These are phyloP conservation scores for Apophysomyces elegans DNA, from an alignment of 371 early-diverging fungal species.

Conservation along the genomic window DNA sequence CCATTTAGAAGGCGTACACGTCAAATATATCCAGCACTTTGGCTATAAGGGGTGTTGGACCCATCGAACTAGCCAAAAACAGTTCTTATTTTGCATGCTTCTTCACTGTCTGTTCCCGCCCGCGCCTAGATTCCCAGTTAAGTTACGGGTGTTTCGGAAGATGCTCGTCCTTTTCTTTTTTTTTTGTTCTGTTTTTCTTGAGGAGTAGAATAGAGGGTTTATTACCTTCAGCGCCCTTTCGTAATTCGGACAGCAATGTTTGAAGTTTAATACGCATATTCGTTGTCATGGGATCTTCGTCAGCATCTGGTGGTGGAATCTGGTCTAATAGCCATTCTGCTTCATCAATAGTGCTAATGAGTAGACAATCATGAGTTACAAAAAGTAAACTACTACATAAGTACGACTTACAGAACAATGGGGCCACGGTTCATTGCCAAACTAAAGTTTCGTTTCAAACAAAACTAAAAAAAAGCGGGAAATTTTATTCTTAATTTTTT, in stretches of 20 bases:
- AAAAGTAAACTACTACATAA: neutral
- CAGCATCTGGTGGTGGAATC: constrained; percentile 48
- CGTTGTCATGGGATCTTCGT: constrained; percentile 47
- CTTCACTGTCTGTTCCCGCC: constrained; percentile 7
- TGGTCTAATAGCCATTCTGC: constrained; percentile 58
- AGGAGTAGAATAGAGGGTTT: neutral
- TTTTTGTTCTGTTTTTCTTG: neutral
- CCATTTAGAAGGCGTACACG: neutral
- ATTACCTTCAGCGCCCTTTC: constrained; percentile 57
- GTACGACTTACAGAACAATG: constrained; percentile 25
- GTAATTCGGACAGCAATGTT: constrained; percentile 43
- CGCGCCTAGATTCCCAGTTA: neutral
- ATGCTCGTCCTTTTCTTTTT: neutral
- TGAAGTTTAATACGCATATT: constrained; percentile 51
- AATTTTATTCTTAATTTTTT: too few species aligned
- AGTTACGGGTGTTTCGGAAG: too few species aligned
- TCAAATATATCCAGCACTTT: neutral
- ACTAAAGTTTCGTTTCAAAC: neutral
- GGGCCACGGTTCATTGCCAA: constrained; percentile 31
- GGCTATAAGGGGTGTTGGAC: neutral
- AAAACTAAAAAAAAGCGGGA: neutral
- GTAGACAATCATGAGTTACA: neutral
- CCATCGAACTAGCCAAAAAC: neutral
- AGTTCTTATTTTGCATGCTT: constrained; percentile 6
- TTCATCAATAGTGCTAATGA: constrained; percentile 54